phyloP scores from a whole-genome alignment of 331 rosid species.

The Spiraea crenata region DNA sequence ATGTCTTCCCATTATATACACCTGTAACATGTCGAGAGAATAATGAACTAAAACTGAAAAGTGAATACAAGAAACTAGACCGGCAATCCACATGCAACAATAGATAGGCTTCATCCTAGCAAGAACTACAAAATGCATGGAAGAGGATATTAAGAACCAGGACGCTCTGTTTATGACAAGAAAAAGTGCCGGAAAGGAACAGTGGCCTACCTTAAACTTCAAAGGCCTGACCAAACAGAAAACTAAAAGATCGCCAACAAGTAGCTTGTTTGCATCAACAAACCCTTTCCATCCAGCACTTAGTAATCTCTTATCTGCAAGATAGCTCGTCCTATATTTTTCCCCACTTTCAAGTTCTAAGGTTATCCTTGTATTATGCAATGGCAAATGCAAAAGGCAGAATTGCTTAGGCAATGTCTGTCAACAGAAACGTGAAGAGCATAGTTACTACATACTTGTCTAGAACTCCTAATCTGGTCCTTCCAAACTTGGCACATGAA shows the following conservation, averaged over 20 bases:
- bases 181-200: not conserved
- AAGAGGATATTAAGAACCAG: not conserved
- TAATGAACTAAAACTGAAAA: not conserved
- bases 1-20: slow-evolving; percentile 9
- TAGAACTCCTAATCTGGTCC: not conserved
- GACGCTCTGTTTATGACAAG: not conserved
- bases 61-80: not conserved
- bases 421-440: not conserved
- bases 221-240: slow-evolving; percentile 6
- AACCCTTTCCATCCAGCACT: slow-evolving; percentile 14
- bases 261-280: not conserved
- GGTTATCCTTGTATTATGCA: not conserved
- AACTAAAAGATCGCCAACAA: slow-evolving; percentile 5
- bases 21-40: slow-evolving; percentile 2
- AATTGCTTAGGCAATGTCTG: slow-evolving; percentile 10
- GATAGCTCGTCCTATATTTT: not conserved
- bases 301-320: not conserved
- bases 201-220: slow-evolving; percentile 2
- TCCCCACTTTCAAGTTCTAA: slow-evolving; percentile 8
- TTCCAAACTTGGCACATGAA: not conserved
- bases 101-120: not conserved
- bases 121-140: not conserved
- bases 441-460: not conserved
- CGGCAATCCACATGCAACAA: not conserved
- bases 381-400: slow-evolving; percentile 2